phyloP scores from a whole-genome alignment of 352 stramenopile species.

The Saprolegnia parasitica region DNA sequence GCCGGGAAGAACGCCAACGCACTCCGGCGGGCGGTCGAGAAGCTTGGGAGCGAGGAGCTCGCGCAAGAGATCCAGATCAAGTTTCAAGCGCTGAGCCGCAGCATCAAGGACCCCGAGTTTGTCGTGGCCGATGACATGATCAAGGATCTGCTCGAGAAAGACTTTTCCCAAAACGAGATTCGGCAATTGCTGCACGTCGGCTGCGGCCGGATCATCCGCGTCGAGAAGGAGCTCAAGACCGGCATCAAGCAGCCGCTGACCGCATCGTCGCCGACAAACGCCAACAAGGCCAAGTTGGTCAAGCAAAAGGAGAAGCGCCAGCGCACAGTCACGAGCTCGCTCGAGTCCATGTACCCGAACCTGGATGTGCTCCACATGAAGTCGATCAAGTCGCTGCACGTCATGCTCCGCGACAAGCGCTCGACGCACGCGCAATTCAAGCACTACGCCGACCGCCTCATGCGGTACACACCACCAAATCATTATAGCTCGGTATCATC shows the following conservation, averaged over 20 bases:
- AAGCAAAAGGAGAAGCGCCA: conserved; percentile 27
- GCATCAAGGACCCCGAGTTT: conserved; percentile 30
- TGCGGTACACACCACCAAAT: conserved; percentile 43
- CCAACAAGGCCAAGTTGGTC: conserved; percentile 7
- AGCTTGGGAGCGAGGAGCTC: conserved; percentile 27
- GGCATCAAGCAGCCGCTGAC: conserved; percentile 21
- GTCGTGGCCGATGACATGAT: conserved; percentile 28
- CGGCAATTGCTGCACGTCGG: conserved; percentile 25
- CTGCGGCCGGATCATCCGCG: conserved; percentile 28
- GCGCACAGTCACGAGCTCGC: conserved; percentile 30
- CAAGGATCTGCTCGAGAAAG: conserved; percentile 27
- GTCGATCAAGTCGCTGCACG: conserved; percentile 55
- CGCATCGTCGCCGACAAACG: conserved; percentile 1
- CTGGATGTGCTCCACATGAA: conserved; percentile 62
- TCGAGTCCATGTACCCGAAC: conserved; percentile 60
- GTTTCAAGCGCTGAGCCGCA: conserved; percentile 24
- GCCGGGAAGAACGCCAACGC: conserved; percentile 29
- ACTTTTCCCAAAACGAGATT: conserved; percentile 29
- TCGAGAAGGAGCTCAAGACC: conserved; percentile 27
- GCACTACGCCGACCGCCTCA: conserved; percentile 72
- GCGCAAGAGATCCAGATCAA: conserved; percentile 22
- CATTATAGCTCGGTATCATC: no score
- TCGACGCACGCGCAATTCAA: conserved; percentile 72
- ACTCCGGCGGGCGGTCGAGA: conserved; percentile 24
- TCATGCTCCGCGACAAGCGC: conserved; percentile 66